Percentiles rank a stretch among this genome's conserved stretches.
Evolutionary conservation across 108 stramenopile genomes (phyloP).

Genomic region (Schizochytrium sp.): DNA sequence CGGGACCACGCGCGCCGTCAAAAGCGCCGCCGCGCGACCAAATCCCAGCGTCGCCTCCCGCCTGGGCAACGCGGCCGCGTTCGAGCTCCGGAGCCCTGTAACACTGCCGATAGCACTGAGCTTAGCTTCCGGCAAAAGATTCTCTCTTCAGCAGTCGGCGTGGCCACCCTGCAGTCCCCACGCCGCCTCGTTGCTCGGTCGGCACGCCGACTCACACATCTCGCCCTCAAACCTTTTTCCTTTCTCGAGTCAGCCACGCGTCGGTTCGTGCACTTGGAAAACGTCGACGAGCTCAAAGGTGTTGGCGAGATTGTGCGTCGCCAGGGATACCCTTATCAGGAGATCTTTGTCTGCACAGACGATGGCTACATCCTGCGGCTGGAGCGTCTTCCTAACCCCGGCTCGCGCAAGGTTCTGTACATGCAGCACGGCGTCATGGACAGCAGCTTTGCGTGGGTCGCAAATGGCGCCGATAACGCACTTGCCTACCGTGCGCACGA

Average conservation of each 20-base stretch:
- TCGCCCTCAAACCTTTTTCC: not conserved
- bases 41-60: no score
- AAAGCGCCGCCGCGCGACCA: no score
- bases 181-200: not conserved
- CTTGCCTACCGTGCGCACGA: not conserved
- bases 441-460: not conserved
- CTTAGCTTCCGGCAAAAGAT: not conserved
- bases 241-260: slow-evolving; percentile 3
- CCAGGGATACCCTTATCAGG: slow-evolving; percentile 11
- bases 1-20: not conserved
- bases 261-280: slow-evolving; percentile 8
- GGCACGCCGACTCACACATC: not conserved
- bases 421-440: slow-evolving; percentile 27
- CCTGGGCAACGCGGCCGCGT: not conserved
- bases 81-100: no score
- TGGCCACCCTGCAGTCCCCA: not conserved
- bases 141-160: not conserved
- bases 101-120: not conserved
- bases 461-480: not conserved
- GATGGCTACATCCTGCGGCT: slow-evolving; percentile 25
- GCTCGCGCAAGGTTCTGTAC: not conserved
- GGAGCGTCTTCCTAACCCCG: slow-evolving; percentile 12
- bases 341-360: not conserved
- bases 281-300: slow-evolving; percentile 2
- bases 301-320: not conserved